phyloP scores from a whole-genome alignment of 768 basidiomycete species.

The Pleurotus cornucopiae region DNA sequence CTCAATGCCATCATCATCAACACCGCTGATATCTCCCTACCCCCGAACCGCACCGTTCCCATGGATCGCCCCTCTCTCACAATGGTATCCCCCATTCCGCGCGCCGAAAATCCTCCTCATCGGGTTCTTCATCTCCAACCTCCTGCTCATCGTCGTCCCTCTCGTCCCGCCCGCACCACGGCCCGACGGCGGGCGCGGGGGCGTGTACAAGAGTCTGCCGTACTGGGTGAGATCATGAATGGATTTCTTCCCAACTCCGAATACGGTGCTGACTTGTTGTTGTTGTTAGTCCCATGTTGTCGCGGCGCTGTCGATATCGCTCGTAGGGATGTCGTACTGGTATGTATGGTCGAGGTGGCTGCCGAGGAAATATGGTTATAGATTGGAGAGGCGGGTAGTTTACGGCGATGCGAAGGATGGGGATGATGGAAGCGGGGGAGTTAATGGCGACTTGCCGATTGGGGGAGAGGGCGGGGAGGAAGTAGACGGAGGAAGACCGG shows the following conservation, averaged over 20 bases:
- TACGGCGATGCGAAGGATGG: constrained; percentile 40
- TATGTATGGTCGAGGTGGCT: constrained; percentile 46
- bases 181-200: constrained; percentile 13
- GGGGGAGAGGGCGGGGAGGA: too few relatives aligned
- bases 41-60: too few relatives aligned
- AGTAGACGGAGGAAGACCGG: too few relatives aligned
- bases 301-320: constrained; percentile 41
- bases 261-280: not conserved
- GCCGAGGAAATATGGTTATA: constrained; percentile 44
- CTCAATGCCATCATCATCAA: too few relatives aligned
- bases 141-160: constrained; percentile 60
- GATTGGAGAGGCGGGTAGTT: constrained; percentile 39
- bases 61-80: constrained; percentile 20
- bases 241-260: not conserved
- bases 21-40: too few relatives aligned
- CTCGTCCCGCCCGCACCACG: constrained; percentile 51
- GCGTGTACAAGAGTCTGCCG: constrained; percentile 53
- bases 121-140: constrained; percentile 60
- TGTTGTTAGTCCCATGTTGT: constrained; percentile 41
- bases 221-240: constrained; percentile 53
- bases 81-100: constrained; percentile 65
- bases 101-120: constrained; percentile 44
- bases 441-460: too few relatives aligned
- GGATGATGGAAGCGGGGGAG: too few relatives aligned
- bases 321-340: constrained; percentile 55